phyloP scores from a whole-genome alignment of 2,329 filamentous ascomycete genomes.

The Arthroderma sp. region DNA sequence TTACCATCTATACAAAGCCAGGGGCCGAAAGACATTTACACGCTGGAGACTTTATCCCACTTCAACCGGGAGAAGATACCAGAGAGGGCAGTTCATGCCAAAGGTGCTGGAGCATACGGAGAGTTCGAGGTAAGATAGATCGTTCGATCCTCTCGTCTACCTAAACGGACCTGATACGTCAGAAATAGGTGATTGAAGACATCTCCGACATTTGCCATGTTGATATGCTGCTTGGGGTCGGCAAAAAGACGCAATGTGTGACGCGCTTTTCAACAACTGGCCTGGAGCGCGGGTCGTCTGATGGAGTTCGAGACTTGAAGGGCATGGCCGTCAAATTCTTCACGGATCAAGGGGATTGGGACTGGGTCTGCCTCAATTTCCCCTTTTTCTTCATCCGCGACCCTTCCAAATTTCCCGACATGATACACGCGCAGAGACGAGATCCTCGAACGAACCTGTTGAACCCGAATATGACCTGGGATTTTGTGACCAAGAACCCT shows the following conservation, averaged over 20 bases:
- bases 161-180: neutral
- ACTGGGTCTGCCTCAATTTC: slow-evolving; percentile 55
- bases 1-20: neutral
- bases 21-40: neutral
- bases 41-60: slow-evolving; percentile 15
- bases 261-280: slow-evolving; percentile 5
- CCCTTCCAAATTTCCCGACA: slow-evolving; percentile 3
- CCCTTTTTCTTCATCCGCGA: slow-evolving; percentile 22
- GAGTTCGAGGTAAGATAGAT: slow-evolving; percentile 24
- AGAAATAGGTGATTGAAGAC: neutral
- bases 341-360: slow-evolving; percentile 55
- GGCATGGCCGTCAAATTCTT: slow-evolving; percentile 48
- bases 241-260: slow-evolving; percentile 3
- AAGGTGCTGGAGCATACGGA: slow-evolving; percentile 33
- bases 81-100: slow-evolving; percentile 34
- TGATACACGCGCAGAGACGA: slow-evolving; percentile 6
- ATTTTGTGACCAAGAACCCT: slow-evolving; percentile 3
- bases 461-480: slow-evolving; percentile 6
- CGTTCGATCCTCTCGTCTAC: no score
- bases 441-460: slow-evolving; percentile 6
- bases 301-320: slow-evolving; percentile 1
- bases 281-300: slow-evolving; percentile 5
- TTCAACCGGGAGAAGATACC: slow-evolving; percentile 33
- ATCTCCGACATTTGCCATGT: slow-evolving; percentile 6
- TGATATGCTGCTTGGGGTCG: slow-evolving; percentile 4